A percentile compares a stretch with the other conserved stretches of the same genome.
These are phyloP conservation scores for Suillus clintonianus DNA, from an alignment of 768 basidiomycete genomes.

Conservation along the genomic window DNA sequence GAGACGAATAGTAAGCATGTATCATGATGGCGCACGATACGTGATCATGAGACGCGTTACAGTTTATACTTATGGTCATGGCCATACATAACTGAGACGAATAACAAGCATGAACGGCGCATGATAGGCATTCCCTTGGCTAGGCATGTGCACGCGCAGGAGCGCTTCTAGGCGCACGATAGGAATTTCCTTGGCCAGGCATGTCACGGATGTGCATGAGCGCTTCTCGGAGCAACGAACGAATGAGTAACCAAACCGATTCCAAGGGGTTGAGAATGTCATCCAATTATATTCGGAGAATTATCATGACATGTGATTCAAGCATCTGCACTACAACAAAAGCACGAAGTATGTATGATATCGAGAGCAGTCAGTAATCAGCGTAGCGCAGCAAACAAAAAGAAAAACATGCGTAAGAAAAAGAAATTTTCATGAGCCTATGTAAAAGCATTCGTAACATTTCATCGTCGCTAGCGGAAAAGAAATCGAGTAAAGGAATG, in stretches of 20 bases:
- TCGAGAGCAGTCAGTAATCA: neutral
- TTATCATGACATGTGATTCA: conserved; percentile 1
- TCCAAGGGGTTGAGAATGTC: neutral
- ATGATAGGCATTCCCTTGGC: too few species aligned
- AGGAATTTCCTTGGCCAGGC: neutral
- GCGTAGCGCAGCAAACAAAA: neutral
- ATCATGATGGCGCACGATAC: neutral
- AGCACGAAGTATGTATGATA: neutral
- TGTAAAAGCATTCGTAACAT: conserved; percentile 2
- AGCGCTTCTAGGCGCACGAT: neutral
- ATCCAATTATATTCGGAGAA: neutral
- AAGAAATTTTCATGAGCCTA: neutral
- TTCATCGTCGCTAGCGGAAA: conserved; percentile 1
- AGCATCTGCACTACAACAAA: conserved; percentile 1
- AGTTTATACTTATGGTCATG: neutral
- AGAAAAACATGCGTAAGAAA: neutral
- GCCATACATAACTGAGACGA: neutral
- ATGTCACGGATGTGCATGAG: neutral
- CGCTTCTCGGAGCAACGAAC: neutral
- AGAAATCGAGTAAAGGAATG: conserved; percentile 4
- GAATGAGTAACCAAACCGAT: neutral
- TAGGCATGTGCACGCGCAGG: neutral
- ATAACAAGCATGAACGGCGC: too few species aligned
- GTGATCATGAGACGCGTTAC: neutral
- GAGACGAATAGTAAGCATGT: too few species aligned